Base-by-base conservation (phyloP, 495 filamentous ascomycete genomes). In the Schizothecium vesticola region DNA sequence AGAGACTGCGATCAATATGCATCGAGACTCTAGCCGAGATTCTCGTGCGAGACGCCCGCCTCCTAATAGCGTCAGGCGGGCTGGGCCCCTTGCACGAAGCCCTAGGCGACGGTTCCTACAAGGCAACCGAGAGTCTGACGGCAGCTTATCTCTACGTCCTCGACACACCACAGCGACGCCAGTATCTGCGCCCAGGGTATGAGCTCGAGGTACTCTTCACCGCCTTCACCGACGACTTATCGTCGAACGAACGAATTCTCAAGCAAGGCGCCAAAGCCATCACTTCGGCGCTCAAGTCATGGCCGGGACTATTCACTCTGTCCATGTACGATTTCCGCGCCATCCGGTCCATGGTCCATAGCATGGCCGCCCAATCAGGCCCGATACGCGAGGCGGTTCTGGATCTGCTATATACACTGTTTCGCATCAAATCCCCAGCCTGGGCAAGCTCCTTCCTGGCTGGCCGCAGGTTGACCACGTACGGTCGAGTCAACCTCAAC, bases 361-460 rank as follows among this genome's bases (percentile, higher is more conserved):
- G 91, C 33, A 83, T 97, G 67, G 87, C 92, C 64, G 88, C 93
- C 61, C 87, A 90, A 13, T 86, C 86, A 59, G 81, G 88, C 3
- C 81, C 85, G n/a, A 83, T 89, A 74, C 87, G 82, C 72, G 91
- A 83, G 80, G 91, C 80, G 9, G 81, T 97, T 57, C 81, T 98
- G 70, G 95, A 98, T 72, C 81, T 99, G 7, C 80, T 99, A 56
- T 97, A 94, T 76, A 92, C 94, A 67, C 87, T 97, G 24, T 84
- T 99, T 68, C 89, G 93, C 57, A 97, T 99, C 75, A 97, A 97
- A 73, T 89, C 93, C 23, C 95, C 95, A 7, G 94, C 93, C 0
- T 99, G 96, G 96, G 94, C 94, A 26, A 92, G 92, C 1, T 96
- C 93, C 22, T 99, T 97, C 74, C 85, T 99, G 59, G 95, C 96